Base-by-base conservation (phyloP, 139 green algal species). In the Micractinium sp. region DNA sequence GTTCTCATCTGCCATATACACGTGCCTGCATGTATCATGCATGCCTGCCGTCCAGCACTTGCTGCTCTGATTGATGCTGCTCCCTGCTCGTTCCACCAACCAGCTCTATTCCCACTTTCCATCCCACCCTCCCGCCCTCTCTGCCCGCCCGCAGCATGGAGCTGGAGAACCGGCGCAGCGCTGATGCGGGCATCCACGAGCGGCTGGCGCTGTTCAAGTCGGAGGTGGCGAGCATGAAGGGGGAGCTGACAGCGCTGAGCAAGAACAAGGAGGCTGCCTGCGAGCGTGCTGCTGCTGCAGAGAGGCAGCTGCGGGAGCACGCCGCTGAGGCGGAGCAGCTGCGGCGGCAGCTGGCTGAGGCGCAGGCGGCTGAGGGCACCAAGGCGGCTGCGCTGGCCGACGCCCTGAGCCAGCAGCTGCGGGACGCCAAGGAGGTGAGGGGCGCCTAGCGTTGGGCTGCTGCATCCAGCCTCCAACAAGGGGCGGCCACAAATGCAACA, bases 121-220 rank as follows among this genome's bases (percentile, higher is more conserved):
- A 22, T 9, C 33, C 38, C 23, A 18, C 16, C 74, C 74, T 81
- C 14, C 33, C 56, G 15, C 33, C 71, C 29, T 36, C 71, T 78
- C 71, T 39, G 71, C 71, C 71, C 75, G n/a, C 47, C 13, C 74
- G 82, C 82, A 87, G 82, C 63, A 16, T 86, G n/a, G 56, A 86
- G n/a, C 27, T 85, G 29, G 79, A 85, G 16, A 85, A 41, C 47
- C 27, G 53, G 79, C 79, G 41, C 47, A 73, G 56, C 36, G 81
- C 9, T 7, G 33, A n/a, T 3, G 33, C 2, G 4, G 60, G 56
- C 53, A 23, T n/a, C 9, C 56, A 47, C 0, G n/a, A 36, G 67
- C 83, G 63, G 29, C 71, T 87, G 3, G 83, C 38, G 29, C 36
- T 29, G 0, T 25, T 81, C 35, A 41, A 39, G 67, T 67, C 47